Evolutionary conservation across 2,329 filamentous ascomycete species (phyloP).

Genomic region (Aspergillus pseudoglaucus): DNA sequence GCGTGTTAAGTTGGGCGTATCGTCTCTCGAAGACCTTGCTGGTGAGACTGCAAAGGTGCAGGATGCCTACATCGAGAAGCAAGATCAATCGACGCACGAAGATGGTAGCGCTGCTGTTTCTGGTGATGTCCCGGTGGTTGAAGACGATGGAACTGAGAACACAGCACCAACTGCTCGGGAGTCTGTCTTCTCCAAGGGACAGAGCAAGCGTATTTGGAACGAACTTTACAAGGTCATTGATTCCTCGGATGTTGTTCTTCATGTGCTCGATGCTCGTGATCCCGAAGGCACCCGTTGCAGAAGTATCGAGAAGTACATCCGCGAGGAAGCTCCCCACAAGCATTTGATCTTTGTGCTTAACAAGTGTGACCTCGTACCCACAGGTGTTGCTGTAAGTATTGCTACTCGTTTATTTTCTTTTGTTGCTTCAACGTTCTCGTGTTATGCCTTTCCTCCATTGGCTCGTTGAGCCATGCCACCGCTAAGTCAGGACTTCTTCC

Average conservation of each 20-base stretch:
- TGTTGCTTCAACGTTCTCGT: neutral
- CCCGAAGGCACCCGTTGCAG: conserved; percentile 84
- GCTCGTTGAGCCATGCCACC: conserved; percentile 33
- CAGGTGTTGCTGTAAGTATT: conserved; percentile 83
- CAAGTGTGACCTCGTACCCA: conserved; percentile 89
- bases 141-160: conserved; percentile 39
- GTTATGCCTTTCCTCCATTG: conserved; percentile 8
- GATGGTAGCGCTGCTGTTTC: conserved; percentile 60
- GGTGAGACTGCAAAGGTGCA: conserved; percentile 74
- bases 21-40: conserved; percentile 73
- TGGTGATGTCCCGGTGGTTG: conserved; percentile 41
- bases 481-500: conserved; percentile 88
- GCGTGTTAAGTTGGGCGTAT: conserved; percentile 79
- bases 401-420: conserved; percentile 2
- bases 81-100: conserved; percentile 70
- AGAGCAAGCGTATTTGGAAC: conserved; percentile 95
- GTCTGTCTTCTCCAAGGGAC: conserved; percentile 88
- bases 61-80: conserved; percentile 70
- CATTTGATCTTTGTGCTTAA: conserved; percentile 86
- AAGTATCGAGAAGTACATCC: conserved; percentile 87
- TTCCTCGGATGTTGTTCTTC: conserved; percentile 92
- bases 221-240: conserved; percentile 94
- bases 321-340: conserved; percentile 91
- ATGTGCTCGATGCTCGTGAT: conserved; percentile 84
- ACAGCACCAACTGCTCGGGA: conserved; percentile 58